Evolutionary conservation across 805 yeast species (phyloP).

Genomic region (Saccharomyces kudriavzevii): DNA sequence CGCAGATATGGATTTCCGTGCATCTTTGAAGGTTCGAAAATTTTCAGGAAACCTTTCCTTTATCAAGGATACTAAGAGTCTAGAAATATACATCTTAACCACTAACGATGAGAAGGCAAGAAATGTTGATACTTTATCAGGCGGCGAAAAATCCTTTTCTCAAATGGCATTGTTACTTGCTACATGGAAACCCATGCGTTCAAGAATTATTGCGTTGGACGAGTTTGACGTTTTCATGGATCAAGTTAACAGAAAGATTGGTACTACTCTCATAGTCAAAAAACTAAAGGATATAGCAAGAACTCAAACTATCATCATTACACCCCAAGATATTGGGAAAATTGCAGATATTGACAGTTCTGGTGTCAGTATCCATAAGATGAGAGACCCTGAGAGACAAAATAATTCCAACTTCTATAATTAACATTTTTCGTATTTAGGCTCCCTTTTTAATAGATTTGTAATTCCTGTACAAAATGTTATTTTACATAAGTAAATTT

Average conservation of each 20-base stretch:
- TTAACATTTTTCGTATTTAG: neutral
- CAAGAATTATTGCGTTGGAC: constrained; percentile 81
- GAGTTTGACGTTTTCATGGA: constrained; percentile 99
- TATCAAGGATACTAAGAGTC: constrained; percentile 42
- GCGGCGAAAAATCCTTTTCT: constrained; percentile 93
- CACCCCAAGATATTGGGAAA: constrained; percentile 80
- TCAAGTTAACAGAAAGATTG: constrained; percentile 74
- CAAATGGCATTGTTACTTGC: constrained; percentile 83
- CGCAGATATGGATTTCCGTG: constrained; percentile 50
- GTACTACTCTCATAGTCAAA: constrained; percentile 63
- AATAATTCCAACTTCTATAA: constrained; percentile 20
- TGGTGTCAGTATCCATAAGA: constrained; percentile 56
- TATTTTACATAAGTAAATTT: neutral
- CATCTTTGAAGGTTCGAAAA: constrained; percentile 55
- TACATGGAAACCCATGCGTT: constrained; percentile 89
- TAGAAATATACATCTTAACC: constrained; percentile 55
- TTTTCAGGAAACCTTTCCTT: constrained; percentile 67
- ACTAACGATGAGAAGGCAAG: constrained; percentile 51
- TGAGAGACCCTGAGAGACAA: constrained; percentile 36
- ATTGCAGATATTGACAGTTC: constrained; percentile 55
- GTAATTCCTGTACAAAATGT: neutral
- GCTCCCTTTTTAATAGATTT: neutral
- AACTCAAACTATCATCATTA: constrained; percentile 84
- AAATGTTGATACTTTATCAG: constrained; percentile 77
- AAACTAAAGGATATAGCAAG: constrained; percentile 52